A percentile compares a stretch with the other conserved stretches of the same genome.
These are phyloP conservation scores for Gossypium trilobum DNA, from an alignment of 441 rosid species.

Conservation along the genomic window DNA sequence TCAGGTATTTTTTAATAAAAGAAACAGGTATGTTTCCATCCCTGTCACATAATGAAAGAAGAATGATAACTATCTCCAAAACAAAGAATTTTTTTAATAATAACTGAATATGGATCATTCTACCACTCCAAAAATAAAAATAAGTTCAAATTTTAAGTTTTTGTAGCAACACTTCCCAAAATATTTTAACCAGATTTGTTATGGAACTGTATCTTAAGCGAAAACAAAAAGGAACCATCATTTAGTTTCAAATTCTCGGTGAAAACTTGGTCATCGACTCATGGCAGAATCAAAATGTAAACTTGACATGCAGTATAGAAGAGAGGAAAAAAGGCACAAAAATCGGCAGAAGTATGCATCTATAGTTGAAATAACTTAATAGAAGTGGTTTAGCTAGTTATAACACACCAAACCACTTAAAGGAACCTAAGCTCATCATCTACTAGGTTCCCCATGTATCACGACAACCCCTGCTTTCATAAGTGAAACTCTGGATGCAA, in stretches of 20 bases:
- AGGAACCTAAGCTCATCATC: background rate
- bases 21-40: constrained; percentile 81
- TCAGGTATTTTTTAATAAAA: constrained; percentile 73
- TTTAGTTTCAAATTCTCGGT: background rate
- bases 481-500: background rate
- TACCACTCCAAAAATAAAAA: background rate
- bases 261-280: background rate
- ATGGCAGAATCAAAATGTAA: background rate
- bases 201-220: background rate
- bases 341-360: background rate
- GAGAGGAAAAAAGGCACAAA: background rate
- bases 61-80: constrained; percentile 6
- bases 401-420: background rate
- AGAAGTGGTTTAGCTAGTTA: background rate
- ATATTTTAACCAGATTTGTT: background rate
- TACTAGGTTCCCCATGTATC: background rate
- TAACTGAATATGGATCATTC: background rate
- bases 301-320: background rate
- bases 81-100: background rate
- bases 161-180: background rate
- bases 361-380: background rate
- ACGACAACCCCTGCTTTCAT: background rate
- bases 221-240: background rate
- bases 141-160: background rate
- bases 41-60: constrained; percentile 36